Conservation (phyloP, 129 eudicot genomes). For the Centaurea solstitialis region DNA sequence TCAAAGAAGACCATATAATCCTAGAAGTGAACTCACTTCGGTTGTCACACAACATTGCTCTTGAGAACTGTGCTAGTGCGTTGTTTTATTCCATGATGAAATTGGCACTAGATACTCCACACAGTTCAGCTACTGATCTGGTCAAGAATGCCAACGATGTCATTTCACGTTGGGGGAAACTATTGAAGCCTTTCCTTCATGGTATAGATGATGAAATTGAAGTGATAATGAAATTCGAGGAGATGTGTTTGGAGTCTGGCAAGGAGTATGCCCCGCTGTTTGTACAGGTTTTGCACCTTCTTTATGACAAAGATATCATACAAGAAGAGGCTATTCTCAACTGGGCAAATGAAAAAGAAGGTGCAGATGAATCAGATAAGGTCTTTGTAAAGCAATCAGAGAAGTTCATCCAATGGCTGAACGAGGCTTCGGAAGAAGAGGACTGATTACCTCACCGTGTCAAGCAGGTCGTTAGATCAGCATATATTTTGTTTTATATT, state of each 20-base stretch:
- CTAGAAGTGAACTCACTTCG: conserved; percentile 89
- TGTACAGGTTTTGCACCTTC: conserved; percentile 67
- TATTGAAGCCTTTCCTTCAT: conserved; percentile 64
- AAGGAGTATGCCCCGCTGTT: conserved; percentile 60
- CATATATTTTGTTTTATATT: not conserved
- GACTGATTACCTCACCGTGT: conserved; percentile 19
- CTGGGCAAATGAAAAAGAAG: conserved; percentile 88
- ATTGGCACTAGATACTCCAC: conserved; percentile 57
- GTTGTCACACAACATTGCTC: conserved; percentile 71
- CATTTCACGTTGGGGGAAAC: conserved; percentile 52
- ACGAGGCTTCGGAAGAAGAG: conserved; percentile 92
- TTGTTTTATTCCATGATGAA: conserved; percentile 85
- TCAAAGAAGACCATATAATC: conserved; percentile 68
- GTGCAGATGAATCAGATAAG: conserved; percentile 92
- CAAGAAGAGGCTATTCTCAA: conserved; percentile 85
- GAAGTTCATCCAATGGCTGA: conserved; percentile 78
- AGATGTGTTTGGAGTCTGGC: conserved; percentile 76
- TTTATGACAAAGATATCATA: conserved; percentile 69
- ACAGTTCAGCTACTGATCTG: conserved; percentile 56
- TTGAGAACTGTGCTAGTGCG: conserved; percentile 81
- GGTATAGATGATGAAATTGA: conserved; percentile 88
- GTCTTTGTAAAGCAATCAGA: conserved; percentile 75
- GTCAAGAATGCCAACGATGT: conserved; percentile 44
- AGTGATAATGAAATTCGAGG: conserved; percentile 91
- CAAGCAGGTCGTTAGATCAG: not conserved